Base-by-base conservation (phyloP, 2,329 filamentous ascomycete genomes). In the Penicillium verrucosum region DNA sequence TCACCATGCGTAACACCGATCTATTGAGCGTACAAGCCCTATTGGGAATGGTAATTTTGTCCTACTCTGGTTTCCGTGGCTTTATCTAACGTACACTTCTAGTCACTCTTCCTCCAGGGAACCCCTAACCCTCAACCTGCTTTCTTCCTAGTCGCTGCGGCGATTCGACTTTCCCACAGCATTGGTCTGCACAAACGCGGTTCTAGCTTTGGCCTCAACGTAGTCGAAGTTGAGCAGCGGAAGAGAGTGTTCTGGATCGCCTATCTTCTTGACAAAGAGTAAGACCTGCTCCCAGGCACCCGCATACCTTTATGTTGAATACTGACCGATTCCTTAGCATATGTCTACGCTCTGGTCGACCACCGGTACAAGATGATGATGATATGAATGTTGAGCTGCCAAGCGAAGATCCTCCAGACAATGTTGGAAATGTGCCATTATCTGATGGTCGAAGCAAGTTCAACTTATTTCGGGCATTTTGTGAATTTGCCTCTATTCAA, bases 341-440 rank as follows among this genome's bases (percentile, higher is more conserved):
- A 36, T 89, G 87, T 66, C 76, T 90, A 40, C 82, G 88, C 36
- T 88, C 86, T n/a, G 88, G 88, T 43, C 79, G 87, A 58, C 88
- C 88, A 16, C 86, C 87, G 3, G 84, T 86, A 5, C 87, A 89
- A 70, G 87, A 90, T 65, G 88, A 90, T 58, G 87, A 90, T 65
- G 88, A 90, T 64, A 96, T 97, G 90, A 97, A 97, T 67, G 92
- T 97, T 14, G 93, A 97, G 44, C 81, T 99, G 42, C 94, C 94
- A 0, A 93, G 92, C 63, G 90, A 92, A 58, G 88, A 97, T 58
- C 94, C 94, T 0, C 84, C 84, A 4, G 94, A 99, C 70, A 94
- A 95, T 61, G 91, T 97, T 60, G 94, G 94, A 58, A 96, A 96
- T 69, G 95, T 99, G 41, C 91, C 92, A 5, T 78, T 97, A 38